These are phyloP conservation scores for Zostera marina DNA, from an alignment of 116 monocot species.

Conservation along the genomic window DNA sequence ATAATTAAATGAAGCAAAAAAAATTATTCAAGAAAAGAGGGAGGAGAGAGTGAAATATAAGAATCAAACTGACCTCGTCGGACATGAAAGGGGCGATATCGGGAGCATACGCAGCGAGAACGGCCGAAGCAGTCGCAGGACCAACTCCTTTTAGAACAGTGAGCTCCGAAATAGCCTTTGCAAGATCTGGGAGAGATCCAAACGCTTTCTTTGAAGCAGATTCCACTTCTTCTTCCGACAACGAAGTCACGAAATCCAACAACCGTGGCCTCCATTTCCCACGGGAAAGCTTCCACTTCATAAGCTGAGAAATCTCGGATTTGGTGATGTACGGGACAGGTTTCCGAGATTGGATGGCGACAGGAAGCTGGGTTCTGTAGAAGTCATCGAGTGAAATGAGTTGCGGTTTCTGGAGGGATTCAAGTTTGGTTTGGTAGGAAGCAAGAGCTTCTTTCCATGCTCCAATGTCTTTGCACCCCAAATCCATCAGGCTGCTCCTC, in stretches of 20 bases:
- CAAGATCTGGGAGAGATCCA: slow-evolving; percentile 45
- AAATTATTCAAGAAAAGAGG: background rate
- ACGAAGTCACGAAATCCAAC: slow-evolving; percentile 40
- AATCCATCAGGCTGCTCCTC: slow-evolving; percentile 3
- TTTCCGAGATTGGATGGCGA: slow-evolving; percentile 28
- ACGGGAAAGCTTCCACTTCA: slow-evolving; percentile 86
- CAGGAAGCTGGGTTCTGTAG: slow-evolving; percentile 52
- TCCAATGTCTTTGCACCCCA: slow-evolving; percentile 22
- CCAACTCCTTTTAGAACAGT: slow-evolving; percentile 76
- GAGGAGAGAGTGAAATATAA: background rate
- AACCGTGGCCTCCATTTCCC: slow-evolving; percentile 86
- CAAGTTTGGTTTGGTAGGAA: slow-evolving; percentile 22
- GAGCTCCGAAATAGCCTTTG: slow-evolving; percentile 46
- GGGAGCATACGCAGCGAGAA: slow-evolving; percentile 80
- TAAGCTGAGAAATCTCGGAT: slow-evolving; percentile 48
- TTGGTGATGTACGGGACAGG: slow-evolving; percentile 56
- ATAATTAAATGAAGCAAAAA: slow-evolving; percentile 3
- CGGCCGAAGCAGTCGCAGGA: slow-evolving; percentile 76
- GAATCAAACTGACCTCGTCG: slow-evolving; percentile 47
- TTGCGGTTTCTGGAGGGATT: slow-evolving; percentile 39
- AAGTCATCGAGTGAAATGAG: slow-evolving; percentile 56
- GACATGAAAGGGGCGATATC: slow-evolving; percentile 89
- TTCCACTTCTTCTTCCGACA: slow-evolving; percentile 46
- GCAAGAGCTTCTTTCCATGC: slow-evolving; percentile 42
- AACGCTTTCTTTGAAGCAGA: slow-evolving; percentile 57